Evolutionary conservation across 345 rosid genomes (phyloP), one percentile per base, ranked within the genome.

Genomic region (Geranium brycei): DNA sequence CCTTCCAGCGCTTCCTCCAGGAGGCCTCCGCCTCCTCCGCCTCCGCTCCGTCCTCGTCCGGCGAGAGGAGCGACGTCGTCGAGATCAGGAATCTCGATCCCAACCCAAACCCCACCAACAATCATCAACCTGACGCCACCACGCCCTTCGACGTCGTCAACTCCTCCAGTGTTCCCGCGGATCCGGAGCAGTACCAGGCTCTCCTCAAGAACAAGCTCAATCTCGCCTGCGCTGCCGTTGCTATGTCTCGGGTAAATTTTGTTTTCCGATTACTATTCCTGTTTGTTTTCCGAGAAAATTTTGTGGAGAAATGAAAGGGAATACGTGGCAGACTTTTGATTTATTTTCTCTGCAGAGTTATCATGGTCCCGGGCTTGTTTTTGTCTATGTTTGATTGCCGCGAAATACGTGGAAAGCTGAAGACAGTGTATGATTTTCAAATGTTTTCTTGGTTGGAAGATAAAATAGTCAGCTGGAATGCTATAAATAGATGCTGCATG

Each of bases 161-260:
- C 68, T 57, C 56, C 61, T 59, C 58, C 17, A 68, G 41, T 30
- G 61, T 62, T 17, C 72, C 79, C 38, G 31, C 68, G 31, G 81
- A 79, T 66, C 38, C 78, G 17, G 93, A 79, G 41, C 79, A 75
- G 38, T 81, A 81, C 76, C 83, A 63, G 71, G 84, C 81, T 38
- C 19, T 81, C 62, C 89, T 87, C 71, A 84, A 87, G 77, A 78
- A 71, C 64, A 81, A 80, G 70, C 89, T 87, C 66, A 69, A 78
- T 61, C 62, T 81, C 31, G 89, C 89, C 56, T 87, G 93, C 66
- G 83, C 82, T 64, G 85, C 82, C 66, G 86, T 74, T 65, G 99
- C 96, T 61, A 72, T 78, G 78, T 73, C 82, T 57, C 71, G 82
- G 81, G 97, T 90, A 70, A 59, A 58, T 59, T 56, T 28, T 14